Conservation (phyloP, 306 rosid genomes). For the Dryas alaskensis region DNA sequence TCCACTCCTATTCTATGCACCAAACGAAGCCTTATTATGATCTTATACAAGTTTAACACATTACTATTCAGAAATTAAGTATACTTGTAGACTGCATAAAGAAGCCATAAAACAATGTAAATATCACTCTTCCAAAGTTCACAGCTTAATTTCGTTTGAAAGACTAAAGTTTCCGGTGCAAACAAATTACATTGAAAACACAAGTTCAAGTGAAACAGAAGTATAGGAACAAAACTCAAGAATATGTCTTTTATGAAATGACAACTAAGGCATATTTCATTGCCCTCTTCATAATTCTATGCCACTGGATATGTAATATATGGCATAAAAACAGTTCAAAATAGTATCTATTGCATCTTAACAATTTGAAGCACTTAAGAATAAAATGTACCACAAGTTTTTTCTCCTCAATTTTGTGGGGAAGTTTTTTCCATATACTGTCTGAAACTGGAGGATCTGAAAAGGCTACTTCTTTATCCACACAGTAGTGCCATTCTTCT, state of each 20-base stretch:
- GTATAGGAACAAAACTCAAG: not conserved
- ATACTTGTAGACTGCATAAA: not conserved
- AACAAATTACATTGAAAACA: not conserved
- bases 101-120: slow-evolving; percentile 4
- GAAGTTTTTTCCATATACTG: slow-evolving; percentile 64
- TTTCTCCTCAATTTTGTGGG: slow-evolving; percentile 62
- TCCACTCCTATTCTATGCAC: too few species aligned
- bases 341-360: not conserved
- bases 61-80: not conserved
- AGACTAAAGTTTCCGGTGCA: not conserved
- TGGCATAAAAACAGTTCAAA: not conserved
- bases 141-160: not conserved
- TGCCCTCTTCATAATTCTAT: not conserved
- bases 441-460: slow-evolving; percentile 64
- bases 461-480: slow-evolving; percentile 37
- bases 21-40: not conserved
- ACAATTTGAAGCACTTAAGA: slow-evolving; percentile 7
- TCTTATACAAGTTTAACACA: not conserved
- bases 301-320: not conserved
- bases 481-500: slow-evolving; percentile 63
- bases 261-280: not conserved
- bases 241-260: too few species aligned
- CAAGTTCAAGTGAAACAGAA: not conserved
- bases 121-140: not conserved
- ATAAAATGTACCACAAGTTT: slow-evolving; percentile 43